Percentiles rank a stretch among this genome's conserved stretches.
Conservation (phyloP, 2,329 filamentous ascomycete genomes). For the Mollisiaceae sp. region DNA sequence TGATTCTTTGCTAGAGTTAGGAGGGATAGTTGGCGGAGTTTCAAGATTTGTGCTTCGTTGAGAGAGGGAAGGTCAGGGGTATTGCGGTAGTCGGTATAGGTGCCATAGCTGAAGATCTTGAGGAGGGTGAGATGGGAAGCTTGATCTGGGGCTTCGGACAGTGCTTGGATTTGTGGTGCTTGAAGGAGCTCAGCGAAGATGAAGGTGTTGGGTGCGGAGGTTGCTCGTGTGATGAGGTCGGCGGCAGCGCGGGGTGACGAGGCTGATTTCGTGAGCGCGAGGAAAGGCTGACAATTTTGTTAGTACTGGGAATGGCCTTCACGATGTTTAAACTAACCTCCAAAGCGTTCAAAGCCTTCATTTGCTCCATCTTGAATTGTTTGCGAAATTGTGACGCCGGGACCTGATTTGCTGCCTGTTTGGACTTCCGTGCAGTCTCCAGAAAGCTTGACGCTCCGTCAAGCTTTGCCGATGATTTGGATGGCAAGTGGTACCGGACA, state of each 20-base stretch:
- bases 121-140: constrained; percentile 71
- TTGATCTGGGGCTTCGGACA: constrained; percentile 67
- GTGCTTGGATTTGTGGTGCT: constrained; percentile 76
- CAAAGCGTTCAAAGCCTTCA: constrained; percentile 66
- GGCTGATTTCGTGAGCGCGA: constrained; percentile 85
- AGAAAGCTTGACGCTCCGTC: constrained; percentile 23
- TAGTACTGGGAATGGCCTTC: constrained; percentile 10
- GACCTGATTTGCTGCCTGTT: constrained; percentile 26
- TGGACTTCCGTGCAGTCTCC: constrained; percentile 1
- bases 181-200: constrained; percentile 94
- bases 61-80: constrained; percentile 69
- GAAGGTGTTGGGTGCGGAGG: constrained; percentile 86
- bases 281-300: constrained; percentile 72
- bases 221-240: constrained; percentile 86
- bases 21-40: constrained; percentile 90
- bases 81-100: constrained; percentile 74
- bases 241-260: constrained; percentile 82
- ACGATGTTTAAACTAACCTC: constrained; percentile 53
- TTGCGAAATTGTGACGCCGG: constrained; percentile 6
- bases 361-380: constrained; percentile 69
- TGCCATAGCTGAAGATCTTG: constrained; percentile 91
- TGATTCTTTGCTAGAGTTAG: constrained; percentile 76
- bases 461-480: constrained; percentile 23
- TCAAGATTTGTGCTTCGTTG: constrained; percentile 73
- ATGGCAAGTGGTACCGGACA: constrained; percentile 15